Percentiles rank a stretch among this genome's conserved stretches.
These are phyloP conservation scores for Entomortierella lignicola DNA, from an alignment of 192 early-diverging fungal genomes.

Conservation along the genomic window DNA sequence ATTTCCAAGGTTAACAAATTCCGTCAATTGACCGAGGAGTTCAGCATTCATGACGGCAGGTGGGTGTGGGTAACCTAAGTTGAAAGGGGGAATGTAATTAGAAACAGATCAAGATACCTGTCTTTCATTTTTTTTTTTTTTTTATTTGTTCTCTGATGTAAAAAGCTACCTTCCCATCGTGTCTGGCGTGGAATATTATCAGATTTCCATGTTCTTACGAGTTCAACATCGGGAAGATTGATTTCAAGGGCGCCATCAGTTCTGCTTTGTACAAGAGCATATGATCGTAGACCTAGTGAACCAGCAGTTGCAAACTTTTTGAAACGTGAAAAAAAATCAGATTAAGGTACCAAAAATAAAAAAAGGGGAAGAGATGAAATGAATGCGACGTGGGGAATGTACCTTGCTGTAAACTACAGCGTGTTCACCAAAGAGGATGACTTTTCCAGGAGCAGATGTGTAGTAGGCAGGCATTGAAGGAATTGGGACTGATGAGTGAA, in stretches of 20 bases:
- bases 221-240: constrained; percentile 71
- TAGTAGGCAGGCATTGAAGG: constrained; percentile 41
- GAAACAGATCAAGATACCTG: no score
- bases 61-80: constrained; percentile 43
- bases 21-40: constrained; percentile 28
- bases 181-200: constrained; percentile 42
- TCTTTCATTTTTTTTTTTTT: background rate
- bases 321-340: constrained; percentile 2
- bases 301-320: constrained; percentile 84
- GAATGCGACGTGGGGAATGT: background rate
- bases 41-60: constrained; percentile 55
- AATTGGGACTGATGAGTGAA: no score
- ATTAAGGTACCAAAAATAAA: background rate
- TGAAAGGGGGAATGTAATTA: background rate
- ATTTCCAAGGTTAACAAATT: constrained; percentile 43
- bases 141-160: background rate
- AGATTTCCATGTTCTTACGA: constrained; percentile 56
- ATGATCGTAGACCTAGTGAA: constrained; percentile 82
- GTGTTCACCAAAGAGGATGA: constrained; percentile 98
- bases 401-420: constrained; percentile 95
- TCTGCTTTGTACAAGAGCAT: constrained; percentile 67
- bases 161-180: constrained; percentile 41
- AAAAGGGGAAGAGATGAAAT: background rate
- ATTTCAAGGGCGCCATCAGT: constrained; percentile 61
- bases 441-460: constrained; percentile 93